These are phyloP conservation scores for Arabidopsis lyrata DNA, from an alignment of 441 rosid species.

Conservation along the genomic window DNA sequence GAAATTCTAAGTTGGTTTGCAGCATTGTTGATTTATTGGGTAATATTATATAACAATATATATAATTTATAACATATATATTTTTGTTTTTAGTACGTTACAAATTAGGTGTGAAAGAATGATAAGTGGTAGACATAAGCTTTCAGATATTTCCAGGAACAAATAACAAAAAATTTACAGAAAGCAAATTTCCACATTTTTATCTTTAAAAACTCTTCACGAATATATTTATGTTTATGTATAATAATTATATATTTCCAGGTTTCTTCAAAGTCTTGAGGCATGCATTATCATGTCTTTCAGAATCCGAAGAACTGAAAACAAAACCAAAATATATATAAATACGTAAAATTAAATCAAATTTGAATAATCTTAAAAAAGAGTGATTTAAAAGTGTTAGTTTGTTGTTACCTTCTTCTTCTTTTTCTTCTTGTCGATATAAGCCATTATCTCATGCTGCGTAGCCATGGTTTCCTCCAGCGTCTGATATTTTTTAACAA, in stretches of 20 bases:
- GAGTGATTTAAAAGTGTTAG: neutral
- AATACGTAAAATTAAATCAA: neutral
- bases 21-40: conserved; percentile 14
- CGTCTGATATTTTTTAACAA: conserved; percentile 47
- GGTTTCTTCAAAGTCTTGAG: conserved; percentile 31
- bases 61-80: neutral
- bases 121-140: conserved; percentile 36
- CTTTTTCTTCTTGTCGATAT: conserved; percentile 73
- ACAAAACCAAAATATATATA: conserved; percentile 6
- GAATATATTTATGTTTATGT: conserved; percentile 12
- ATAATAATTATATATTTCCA: conserved; percentile 8
- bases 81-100: conserved; percentile 20
- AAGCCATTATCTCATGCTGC: conserved; percentile 66
- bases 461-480: conserved; percentile 61
- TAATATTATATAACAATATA: neutral
- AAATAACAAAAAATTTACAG: conserved; percentile 43
- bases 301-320: conserved; percentile 38
- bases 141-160: conserved; percentile 22
- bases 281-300: conserved; percentile 29
- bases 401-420: conserved; percentile 53
- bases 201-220: conserved; percentile 4
- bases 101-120: conserved; percentile 41
- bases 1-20: conserved; percentile 1
- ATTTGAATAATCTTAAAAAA: neutral
- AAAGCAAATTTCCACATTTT: conserved; percentile 37